Percentiles rank a stretch among this genome's conserved stretches.
phyloP scores from a whole-genome alignment of 2,329 filamentous ascomycete genomes.

The Pezicula rhizophila region DNA sequence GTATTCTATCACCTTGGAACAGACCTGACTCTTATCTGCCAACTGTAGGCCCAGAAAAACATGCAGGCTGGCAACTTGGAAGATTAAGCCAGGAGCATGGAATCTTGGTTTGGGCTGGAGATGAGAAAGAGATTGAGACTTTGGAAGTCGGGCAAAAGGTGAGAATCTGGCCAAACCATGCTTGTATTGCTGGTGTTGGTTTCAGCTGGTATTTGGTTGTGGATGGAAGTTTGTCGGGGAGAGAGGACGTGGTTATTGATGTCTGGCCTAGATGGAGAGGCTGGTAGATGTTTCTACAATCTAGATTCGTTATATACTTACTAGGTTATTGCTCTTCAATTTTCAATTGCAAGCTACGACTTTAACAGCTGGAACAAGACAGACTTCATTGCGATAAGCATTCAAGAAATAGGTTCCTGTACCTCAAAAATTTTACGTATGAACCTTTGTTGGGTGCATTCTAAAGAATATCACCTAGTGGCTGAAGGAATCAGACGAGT shows the following conservation, averaged over 20 bases:
- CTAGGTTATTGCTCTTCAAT: neutral
- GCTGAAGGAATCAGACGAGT: too few relatives aligned
- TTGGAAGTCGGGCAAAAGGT: conserved; percentile 61
- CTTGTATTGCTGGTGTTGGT: conserved; percentile 67
- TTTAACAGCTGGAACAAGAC: neutral
- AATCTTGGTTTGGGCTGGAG: conserved; percentile 54
- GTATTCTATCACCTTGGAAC: conserved; percentile 58
- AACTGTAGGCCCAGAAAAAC: conserved; percentile 32
- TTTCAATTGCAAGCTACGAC: neutral
- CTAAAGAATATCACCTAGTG: too few relatives aligned
- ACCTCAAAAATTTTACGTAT: neutral
- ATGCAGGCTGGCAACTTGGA: conserved; percentile 59
- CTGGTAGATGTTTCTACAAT: conserved; percentile 45
- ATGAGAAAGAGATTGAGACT: conserved; percentile 37
- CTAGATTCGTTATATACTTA: neutral
- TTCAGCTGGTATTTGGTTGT: conserved; percentile 71
- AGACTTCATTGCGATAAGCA: neutral
- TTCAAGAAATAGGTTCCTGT: neutral
- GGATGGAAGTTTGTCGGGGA: conserved; percentile 50
- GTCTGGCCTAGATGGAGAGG: conserved; percentile 68
- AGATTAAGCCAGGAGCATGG: conserved; percentile 76
- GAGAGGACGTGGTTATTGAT: conserved; percentile 61
- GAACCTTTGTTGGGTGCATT: too few relatives aligned
- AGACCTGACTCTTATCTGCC: conserved; percentile 22
- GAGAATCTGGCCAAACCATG: conserved; percentile 73